Base-by-base conservation (phyloP, 352 stramenopile species). In the Stephanocyclus meneghinianus region DNA sequence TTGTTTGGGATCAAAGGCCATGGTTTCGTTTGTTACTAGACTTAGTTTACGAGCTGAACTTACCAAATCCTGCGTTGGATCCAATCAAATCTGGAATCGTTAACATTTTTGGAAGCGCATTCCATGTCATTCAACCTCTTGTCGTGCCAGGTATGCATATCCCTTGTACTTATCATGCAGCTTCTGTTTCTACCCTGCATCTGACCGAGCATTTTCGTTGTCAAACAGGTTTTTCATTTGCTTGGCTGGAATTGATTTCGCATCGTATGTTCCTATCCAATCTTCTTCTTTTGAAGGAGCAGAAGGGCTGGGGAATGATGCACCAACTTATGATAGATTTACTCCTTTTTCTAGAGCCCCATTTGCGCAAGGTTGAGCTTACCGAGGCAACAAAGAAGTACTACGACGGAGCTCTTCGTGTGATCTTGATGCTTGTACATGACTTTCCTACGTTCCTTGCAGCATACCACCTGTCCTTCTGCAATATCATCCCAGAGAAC, bases 1-100 rank as follows among this genome's bases (percentile, higher is more conserved):
- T 67, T 30, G 66, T 83, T 4, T 99, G 98, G 77, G 97, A 99
- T 83, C 97, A 99, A 81, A 93, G 97, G 50, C 97, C 98, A 42
- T 99, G 98, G 92, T 99, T 98, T 87, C 94, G 97, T 60, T 91
- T 99, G 83, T 95, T 99, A 18, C 92, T 98, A 30, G 98, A 98
- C 88, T 91, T 99, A 35, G 94, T 99, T 59, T 97, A 98, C 75
- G 97, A 99, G 74, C 80, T 99, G 62, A 98, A 97, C 60, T 93
- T 95, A 21, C 95, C 97, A 42, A 96, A 98, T 80, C 95, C 95
- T 0, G 90, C 93, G 21, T 86, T 98, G 15, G 96, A 99, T 65
- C 88, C 93, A 30, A 98, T 98, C 74, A 96, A 97, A 55, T 83
- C 84, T 53, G 83, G 86, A 53, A 95, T 99, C 60, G 92, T 99